Evolutionary conservation across 805 yeast genomes (phyloP), one percentile per base, ranked within the genome.

Genomic region (Jamesozyma rosinii): DNA sequence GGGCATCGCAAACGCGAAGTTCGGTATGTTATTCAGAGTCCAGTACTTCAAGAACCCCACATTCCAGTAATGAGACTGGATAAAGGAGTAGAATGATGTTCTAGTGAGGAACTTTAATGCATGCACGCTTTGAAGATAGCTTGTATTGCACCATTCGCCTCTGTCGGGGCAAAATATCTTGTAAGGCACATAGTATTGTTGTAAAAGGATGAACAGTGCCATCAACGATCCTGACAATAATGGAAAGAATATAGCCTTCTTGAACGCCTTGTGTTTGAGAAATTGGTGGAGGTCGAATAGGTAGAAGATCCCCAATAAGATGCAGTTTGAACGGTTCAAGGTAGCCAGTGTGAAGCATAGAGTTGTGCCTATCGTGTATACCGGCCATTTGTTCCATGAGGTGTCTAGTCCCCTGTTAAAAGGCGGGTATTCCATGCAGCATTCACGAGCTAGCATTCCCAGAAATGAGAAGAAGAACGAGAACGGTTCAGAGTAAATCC

Each of bases 11-110:
- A 92, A 68, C 9, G 79, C 24, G 58, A 92, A 90, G 61, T 89
- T 84, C 10, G 96, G 95, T 6, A 85, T 61, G 54, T 92, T 90
- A 55, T 77, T 78, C 0, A 70, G 45, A 0, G 92, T 82, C 90
- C 96, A 92, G 63, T 92, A 92, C 34, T 64, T 68, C 44, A 92
- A 61, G 41, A 89, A 76, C 0, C 98, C 97, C 36, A 70, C 73
- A 51, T 79, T 75, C 98, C 98, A 92, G 60, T 90, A 88, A 49
- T 77, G 70, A 1, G 64, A 45, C 62, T 92, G 98, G 5, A 94
- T 83, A 59, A 71, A 85, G 3, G 75, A 60, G 52, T 79, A 79
- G 13, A 90, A 67, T 19, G 81, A 73, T 5, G 35, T 33, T 20
- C 37, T 49, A 2, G 64, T 53, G 6, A 61, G 8, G 13, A 40